Evolutionary conservation across 2,329 filamentous ascomycete genomes (phyloP).

Genomic region (Talaromyces sp.): DNA sequence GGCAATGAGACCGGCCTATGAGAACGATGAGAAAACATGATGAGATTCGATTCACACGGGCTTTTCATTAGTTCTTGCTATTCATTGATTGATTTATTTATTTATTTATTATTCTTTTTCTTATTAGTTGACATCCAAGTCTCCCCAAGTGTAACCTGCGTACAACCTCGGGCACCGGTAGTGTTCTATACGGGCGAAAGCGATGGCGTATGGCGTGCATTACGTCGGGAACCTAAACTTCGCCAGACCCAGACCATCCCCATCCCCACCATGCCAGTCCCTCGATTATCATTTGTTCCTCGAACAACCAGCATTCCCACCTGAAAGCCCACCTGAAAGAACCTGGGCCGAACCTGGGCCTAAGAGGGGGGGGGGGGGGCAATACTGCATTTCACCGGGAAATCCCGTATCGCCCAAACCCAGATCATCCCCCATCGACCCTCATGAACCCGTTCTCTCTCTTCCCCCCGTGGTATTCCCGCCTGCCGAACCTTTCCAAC

Average conservation of each 20-base stretch:
- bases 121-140: too few species aligned
- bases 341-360: too few species aligned
- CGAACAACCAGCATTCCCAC: too few species aligned
- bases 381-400: not conserved
- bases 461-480: not conserved
- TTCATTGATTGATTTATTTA: too few species aligned
- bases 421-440: not conserved
- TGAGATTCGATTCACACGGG: not conserved
- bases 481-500: not conserved
- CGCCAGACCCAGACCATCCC: not conserved
- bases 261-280: not conserved
- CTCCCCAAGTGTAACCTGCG: not conserved
- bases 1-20: not conserved
- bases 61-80: too few species aligned
- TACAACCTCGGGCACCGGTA: too few species aligned
- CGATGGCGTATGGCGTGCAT: not conserved
- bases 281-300: not conserved
- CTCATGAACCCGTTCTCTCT: not conserved
- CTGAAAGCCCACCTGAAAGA: too few species aligned
- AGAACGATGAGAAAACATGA: constrained; percentile 7
- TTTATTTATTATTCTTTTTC: too few species aligned
- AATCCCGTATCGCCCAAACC: not conserved
- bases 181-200: not conserved
- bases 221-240: not conserved
- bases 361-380: too few species aligned